Conservation (phyloP, 768 basidiomycete species). For the Mycena kentingensis region DNA sequence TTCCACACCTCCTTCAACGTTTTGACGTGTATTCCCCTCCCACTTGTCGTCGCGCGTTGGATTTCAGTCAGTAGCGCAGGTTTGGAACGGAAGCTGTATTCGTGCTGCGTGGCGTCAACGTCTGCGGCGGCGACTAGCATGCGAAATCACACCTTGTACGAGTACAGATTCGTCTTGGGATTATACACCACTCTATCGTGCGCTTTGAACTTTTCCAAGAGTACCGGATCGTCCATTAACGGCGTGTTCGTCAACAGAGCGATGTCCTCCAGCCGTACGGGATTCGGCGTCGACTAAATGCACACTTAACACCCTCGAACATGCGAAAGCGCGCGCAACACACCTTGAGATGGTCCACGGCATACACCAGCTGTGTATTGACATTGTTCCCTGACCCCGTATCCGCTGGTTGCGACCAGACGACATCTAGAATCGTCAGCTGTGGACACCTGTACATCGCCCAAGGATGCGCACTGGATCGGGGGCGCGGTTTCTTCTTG, state of each 20-base stretch:
- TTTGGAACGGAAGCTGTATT: constrained; percentile 84
- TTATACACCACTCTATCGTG: constrained; percentile 83
- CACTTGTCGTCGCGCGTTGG: constrained; percentile 79
- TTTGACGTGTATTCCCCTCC: constrained; percentile 83
- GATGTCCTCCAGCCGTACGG: constrained; percentile 86
- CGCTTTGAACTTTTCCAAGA: constrained; percentile 78
- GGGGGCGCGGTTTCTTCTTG: constrained; percentile 67
- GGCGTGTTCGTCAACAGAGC: constrained; percentile 81
- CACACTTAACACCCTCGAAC: constrained; percentile 10
- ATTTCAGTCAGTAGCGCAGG: constrained; percentile 83
- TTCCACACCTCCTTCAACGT: constrained; percentile 91
- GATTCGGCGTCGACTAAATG: constrained; percentile 63
- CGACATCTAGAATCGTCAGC: constrained; percentile 53
- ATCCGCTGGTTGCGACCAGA: constrained; percentile 87
- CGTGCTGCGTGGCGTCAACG: constrained; percentile 54
- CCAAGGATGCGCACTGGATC: constrained; percentile 52
- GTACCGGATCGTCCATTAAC: constrained; percentile 65
- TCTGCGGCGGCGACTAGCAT: not conserved
- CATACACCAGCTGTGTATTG: constrained; percentile 86
- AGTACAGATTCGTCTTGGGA: constrained; percentile 81
- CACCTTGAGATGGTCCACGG: constrained; percentile 81
- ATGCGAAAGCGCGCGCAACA: constrained; percentile 16
- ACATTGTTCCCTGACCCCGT: constrained; percentile 79
- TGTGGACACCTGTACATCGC: constrained; percentile 16
- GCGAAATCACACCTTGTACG: constrained; percentile 68